Evolutionary conservation across 2,329 filamentous ascomycete genomes (phyloP), one percentile per base, ranked within the genome.

Genomic region (Chrysosphaeria jannelii): DNA sequence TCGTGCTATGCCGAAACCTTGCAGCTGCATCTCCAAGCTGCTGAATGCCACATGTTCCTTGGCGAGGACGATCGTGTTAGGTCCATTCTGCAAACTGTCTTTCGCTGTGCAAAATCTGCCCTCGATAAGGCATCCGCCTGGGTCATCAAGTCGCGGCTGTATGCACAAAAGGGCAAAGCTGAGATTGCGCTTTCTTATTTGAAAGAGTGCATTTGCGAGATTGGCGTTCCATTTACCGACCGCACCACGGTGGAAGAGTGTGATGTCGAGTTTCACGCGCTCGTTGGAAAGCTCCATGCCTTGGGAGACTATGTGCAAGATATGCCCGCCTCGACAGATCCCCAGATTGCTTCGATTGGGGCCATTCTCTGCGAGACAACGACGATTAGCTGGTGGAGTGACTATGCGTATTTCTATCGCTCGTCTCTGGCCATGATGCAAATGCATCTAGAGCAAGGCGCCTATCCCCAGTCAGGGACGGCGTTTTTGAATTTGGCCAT

Each of bases 1-100:
- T 67, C 71, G 1, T 69, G 63, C 21, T 90, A 90, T 35, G 65
- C 76, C 8, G 81, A 93, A 44, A 89, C 78, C 0, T 51, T 88
- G 30, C 64, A 68, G 30, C 50, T 89, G 3, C 66, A 75, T 39
- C 63, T 78, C 4, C 63, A 71, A 25, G 63, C 74, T 4, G 72
- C 78, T 4, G 78, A 90, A 39, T 76, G 74, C 38, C 68, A 74
- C 33, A 62, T 78, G 36, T 76, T 72, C 35, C 68, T 79, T 48
- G 64, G 64, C 4, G 56, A 66, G 20, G 48, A 52, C 14, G 45
- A 81, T n/a, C n/a, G n/a, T n/a, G n/a, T n/a, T n/a, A n/a, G n/a
- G n/a, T n/a, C n/a, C n/a, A 7, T 18, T 7, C 54, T 90, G 8
- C 44, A 59, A 12, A 59, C 57, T 3, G 60, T 88, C 5, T 72